Conservation (phyloP, 2,329 filamentous ascomycete species). For the Neofusicoccum umdonicola region DNA sequence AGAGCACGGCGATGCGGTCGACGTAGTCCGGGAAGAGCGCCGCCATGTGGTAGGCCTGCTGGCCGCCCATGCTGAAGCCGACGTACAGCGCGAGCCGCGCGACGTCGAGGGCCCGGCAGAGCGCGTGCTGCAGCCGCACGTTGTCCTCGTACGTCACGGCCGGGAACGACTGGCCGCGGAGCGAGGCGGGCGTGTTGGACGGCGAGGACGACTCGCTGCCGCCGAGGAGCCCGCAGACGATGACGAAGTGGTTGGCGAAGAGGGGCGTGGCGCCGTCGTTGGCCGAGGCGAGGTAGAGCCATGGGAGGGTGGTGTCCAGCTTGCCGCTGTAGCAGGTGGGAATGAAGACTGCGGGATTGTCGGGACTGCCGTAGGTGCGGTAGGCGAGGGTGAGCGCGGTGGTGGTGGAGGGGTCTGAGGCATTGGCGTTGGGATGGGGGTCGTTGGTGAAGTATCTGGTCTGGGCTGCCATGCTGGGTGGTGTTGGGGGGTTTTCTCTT, state of each 20-base stretch:
- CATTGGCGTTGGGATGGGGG: slow-evolving; percentile 25
- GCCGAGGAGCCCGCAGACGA: slow-evolving; percentile 53
- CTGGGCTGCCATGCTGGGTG: slow-evolving; percentile 18
- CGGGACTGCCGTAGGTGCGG: slow-evolving; percentile 41
- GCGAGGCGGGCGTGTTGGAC: slow-evolving; percentile 40
- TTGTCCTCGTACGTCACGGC: slow-evolving; percentile 50
- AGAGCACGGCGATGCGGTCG: slow-evolving; percentile 43
- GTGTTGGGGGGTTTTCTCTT: too few species aligned
- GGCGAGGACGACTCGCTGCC: slow-evolving; percentile 56
- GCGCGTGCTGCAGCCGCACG: slow-evolving; percentile 49
- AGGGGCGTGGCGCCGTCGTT: slow-evolving; percentile 29
- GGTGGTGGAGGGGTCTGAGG: slow-evolving; percentile 22
- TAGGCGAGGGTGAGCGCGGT: slow-evolving; percentile 39
- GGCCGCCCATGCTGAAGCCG: slow-evolving; percentile 59
- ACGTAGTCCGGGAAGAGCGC: slow-evolving; percentile 51
- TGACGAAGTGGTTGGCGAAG: slow-evolving; percentile 44
- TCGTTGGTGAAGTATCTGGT: slow-evolving; percentile 27
- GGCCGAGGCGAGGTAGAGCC: slow-evolving; percentile 40
- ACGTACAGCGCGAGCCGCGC: slow-evolving; percentile 47
- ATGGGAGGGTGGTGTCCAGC: slow-evolving; percentile 50
- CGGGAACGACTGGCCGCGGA: slow-evolving; percentile 39
- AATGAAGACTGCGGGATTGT: slow-evolving; percentile 37
- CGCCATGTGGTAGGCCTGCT: slow-evolving; percentile 54
- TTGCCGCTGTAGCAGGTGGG: slow-evolving; percentile 56
- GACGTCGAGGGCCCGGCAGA: slow-evolving; percentile 45